phyloP scores from a whole-genome alignment of 2,329 filamentous ascomycete species.

The Aspergillus flavus region DNA sequence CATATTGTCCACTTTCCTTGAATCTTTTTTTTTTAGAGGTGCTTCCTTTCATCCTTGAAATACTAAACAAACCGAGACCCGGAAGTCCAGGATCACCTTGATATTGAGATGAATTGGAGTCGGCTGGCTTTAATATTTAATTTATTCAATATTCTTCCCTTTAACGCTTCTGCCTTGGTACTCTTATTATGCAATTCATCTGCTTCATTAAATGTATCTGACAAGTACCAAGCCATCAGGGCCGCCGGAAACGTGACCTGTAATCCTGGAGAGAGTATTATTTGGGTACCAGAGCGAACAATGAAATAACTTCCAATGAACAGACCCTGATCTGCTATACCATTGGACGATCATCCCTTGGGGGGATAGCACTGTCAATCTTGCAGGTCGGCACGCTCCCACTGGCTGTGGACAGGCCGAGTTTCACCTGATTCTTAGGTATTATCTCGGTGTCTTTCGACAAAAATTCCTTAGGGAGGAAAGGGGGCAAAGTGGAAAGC shows the following conservation, averaged over 20 bases:
- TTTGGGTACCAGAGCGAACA: conserved; percentile 3
- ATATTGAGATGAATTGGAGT: background rate
- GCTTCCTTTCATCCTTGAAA: background rate
- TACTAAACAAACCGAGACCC: background rate
- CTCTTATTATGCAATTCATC: background rate
- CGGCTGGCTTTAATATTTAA: background rate
- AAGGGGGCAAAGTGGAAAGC: conserved; percentile 9
- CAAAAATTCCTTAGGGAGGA: conserved; percentile 6
- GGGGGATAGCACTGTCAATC: conserved; percentile 19
- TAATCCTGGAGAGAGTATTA: conserved; percentile 3
- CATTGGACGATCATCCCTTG: conserved; percentile 25
- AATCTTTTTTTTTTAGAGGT: background rate
- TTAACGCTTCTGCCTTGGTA: background rate
- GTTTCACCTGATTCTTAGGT: conserved; percentile 15
- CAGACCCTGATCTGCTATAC: conserved; percentile 9
- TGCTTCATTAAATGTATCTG: background rate
- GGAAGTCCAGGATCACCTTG: background rate
- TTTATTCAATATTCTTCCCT: background rate
- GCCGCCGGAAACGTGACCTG: conserved; percentile 5
- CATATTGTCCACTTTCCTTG: background rate
- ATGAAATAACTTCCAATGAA: conserved; percentile 3
- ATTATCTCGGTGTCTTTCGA: background rate
- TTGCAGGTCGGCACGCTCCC: conserved; percentile 8
- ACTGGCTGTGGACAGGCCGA: conserved; percentile 6
- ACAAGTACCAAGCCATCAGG: conserved; percentile 1